Evolutionary conservation across 257 asterid species (phyloP), one percentile per base, ranked within the genome.

Genomic region (Solanum peruvianum): DNA sequence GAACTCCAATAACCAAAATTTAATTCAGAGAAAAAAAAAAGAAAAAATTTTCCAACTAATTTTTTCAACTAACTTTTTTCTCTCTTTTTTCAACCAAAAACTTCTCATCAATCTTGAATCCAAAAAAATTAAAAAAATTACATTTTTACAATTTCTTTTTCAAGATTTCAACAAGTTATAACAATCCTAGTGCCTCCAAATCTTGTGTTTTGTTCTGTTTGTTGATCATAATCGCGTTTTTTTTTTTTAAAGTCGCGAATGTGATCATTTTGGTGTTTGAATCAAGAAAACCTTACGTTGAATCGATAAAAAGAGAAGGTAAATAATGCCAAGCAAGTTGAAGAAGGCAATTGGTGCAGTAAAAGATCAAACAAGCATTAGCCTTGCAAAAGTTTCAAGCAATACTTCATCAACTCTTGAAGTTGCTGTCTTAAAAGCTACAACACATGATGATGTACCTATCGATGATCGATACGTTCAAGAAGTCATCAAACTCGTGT

Each of bases 361-460:
- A 14, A 96, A 96, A 86, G 99, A 96, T 88, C 98, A 93, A 85
- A 96, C 99, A 41, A 96, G 99, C 93, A 94, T 96, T 73, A 90
- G 98, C 88, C 94, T 96, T 35, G 99, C 99, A 4, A 96, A 92
- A 90, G 98, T 94, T 80, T 91, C 95, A 2, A 91, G 89, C 93
- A 92, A 92, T 85, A 92, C 87, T 25, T 91, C 94, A 4, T 89
- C 96, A 9, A 89, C 87, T 29, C 95, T 96, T 9, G 99, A 96
- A 76, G 97, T 96, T 31, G 92, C 92, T 2, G 95, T 96, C 18
- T 90, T 96, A 64, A 96, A 94, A 84, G 97, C 99, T 88, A 96
- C 99, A 5, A 94, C 96, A 42, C 98, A 96, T 37, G 98, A 94
- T 31, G 95, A 87, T 77, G 90, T 92, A n/a, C 98, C 98, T 4